Evolutionary conservation across 805 yeast species (phyloP).

Genomic region (Debaryomyces castellii): DNA sequence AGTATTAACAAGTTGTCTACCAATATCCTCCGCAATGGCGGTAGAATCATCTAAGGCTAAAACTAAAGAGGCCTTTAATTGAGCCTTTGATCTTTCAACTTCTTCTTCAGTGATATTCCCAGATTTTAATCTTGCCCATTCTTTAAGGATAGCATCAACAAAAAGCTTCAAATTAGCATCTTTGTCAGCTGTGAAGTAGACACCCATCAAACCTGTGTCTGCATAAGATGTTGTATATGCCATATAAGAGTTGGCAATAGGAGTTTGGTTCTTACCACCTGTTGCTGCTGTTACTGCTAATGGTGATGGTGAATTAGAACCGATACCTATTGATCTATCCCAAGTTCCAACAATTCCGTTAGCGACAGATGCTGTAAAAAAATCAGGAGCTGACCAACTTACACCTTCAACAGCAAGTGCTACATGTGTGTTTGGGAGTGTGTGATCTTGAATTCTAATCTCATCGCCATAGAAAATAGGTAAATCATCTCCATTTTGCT

Average conservation of each 20-base stretch:
- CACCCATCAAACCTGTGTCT: constrained; percentile 98
- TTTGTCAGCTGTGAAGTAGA: constrained; percentile 84
- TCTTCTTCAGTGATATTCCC: constrained; percentile 82
- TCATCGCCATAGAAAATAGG: constrained; percentile 88
- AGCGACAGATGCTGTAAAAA: constrained; percentile 91
- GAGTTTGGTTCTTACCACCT: constrained; percentile 55
- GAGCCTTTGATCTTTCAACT: constrained; percentile 92
- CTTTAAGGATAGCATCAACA: constrained; percentile 72
- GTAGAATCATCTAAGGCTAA: constrained; percentile 92
- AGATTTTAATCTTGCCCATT: constrained; percentile 82
- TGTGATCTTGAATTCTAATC: constrained; percentile 74
- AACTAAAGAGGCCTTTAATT: constrained; percentile 86
- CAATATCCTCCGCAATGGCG: constrained; percentile 95
- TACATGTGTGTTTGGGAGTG: constrained; percentile 85
- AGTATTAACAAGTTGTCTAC: constrained; percentile 94
- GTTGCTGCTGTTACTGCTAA: constrained; percentile 66
- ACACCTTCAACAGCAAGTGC: constrained; percentile 98
- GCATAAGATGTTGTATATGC: constrained; percentile 96
- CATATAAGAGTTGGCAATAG: constrained; percentile 91
- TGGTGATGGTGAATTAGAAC: constrained; percentile 82
- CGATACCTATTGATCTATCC: constrained; percentile 90
- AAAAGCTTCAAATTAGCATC: constrained; percentile 63
- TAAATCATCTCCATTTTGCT: constrained; percentile 67
- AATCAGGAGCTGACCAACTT: constrained; percentile 94
- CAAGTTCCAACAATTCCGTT: constrained; percentile 97